Evolutionary conservation across 163 green algal genomes (phyloP).

Genomic region (Prototheca cutis): DNA sequence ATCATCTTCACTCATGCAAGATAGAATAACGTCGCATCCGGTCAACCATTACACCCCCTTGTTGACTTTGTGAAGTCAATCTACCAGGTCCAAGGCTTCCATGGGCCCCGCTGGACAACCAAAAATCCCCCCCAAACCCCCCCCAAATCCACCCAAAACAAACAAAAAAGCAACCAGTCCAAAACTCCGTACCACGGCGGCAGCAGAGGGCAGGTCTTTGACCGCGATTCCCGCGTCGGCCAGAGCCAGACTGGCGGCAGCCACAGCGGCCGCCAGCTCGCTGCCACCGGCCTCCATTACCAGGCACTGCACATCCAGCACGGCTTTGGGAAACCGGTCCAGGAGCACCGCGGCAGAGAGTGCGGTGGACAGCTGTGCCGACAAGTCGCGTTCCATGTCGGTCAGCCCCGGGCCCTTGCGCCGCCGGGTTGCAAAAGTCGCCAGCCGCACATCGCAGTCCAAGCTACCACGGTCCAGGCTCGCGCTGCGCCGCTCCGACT

Average conservation of each 20-base stretch:
- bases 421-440: slow-evolving; percentile 39
- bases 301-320: slow-evolving; percentile 48
- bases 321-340: slow-evolving; percentile 56
- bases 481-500: slow-evolving; percentile 45
- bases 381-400: slow-evolving; percentile 26
- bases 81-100: background rate
- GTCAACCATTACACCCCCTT: background rate
- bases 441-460: slow-evolving; percentile 52
- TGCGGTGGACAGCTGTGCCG: slow-evolving; percentile 24
- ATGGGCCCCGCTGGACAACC: no score
- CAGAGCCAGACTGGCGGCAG: slow-evolving; percentile 56
- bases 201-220: slow-evolving; percentile 60
- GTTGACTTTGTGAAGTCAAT: background rate
- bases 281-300: slow-evolving; percentile 59
- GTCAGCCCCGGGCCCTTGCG: slow-evolving; percentile 25
- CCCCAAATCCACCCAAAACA: no score
- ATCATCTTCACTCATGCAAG: no score
- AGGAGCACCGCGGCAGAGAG: slow-evolving; percentile 43
- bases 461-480: slow-evolving; percentile 56
- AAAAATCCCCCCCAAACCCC: no score
- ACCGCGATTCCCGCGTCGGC: slow-evolving; percentile 69
- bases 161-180: no score
- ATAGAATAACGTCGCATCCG: no score
- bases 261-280: slow-evolving; percentile 50
- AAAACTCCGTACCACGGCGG: slow-evolving; percentile 49